Conservation (phyloP, 177 flowering plant genomes). For the Telopea speciosissima region DNA sequence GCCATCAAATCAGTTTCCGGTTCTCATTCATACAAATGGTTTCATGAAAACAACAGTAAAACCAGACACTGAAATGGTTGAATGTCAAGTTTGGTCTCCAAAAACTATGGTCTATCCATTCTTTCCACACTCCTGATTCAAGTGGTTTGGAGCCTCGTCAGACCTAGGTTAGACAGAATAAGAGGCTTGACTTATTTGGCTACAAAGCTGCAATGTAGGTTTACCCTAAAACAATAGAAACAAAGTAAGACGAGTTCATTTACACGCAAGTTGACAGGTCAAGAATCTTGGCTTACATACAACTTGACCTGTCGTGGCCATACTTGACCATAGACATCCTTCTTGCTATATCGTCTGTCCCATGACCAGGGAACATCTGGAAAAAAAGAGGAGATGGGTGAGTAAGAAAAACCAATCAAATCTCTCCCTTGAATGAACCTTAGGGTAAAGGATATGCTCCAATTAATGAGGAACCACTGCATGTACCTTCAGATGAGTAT, state of each 20-base stretch:
- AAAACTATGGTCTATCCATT: too few relatives aligned
- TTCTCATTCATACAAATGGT: too few relatives aligned
- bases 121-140: neutral
- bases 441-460: neutral
- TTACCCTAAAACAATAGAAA: too few relatives aligned
- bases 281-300: conserved; percentile 25
- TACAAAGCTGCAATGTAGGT: neutral
- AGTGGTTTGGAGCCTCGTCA: too few relatives aligned
- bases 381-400: neutral
- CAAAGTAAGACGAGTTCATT: too few relatives aligned
- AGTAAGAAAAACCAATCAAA: neutral
- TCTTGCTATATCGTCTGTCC: conserved; percentile 70
- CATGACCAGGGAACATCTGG: conserved; percentile 99
- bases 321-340: conserved; percentile 80
- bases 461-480: neutral
- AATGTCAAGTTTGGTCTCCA: too few relatives aligned
- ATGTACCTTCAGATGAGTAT: conserved; percentile 72
- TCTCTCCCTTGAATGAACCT: neutral
- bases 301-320: conserved; percentile 63
- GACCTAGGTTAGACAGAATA: too few relatives aligned
- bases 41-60: too few relatives aligned
- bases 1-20: too few relatives aligned
- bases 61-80: too few relatives aligned
- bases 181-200: neutral
- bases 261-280: neutral